These are phyloP conservation scores for Blastocystis sp. DNA, from an alignment of 352 stramenopile genomes.

Conservation along the genomic window DNA sequence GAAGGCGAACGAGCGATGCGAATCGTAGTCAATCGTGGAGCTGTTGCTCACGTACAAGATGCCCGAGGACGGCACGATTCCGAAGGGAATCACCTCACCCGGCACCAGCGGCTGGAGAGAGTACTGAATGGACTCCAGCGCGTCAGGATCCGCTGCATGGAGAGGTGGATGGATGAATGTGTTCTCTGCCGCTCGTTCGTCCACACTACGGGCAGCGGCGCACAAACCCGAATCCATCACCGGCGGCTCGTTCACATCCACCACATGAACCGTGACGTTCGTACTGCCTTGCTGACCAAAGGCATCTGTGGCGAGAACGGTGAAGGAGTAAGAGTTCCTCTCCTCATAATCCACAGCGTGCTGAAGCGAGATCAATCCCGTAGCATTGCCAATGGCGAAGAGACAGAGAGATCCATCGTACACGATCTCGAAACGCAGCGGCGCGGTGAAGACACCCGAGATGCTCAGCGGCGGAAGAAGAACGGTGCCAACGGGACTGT, in stretches of 20 bases:
- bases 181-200: neutral
- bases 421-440: neutral
- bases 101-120: neutral
- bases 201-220: neutral
- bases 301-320: neutral
- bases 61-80: neutral
- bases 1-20: neutral
- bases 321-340: neutral
- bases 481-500: neutral
- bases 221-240: neutral
- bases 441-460: neutral
- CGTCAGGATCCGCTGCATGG: slow-evolving; percentile 13
- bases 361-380: slow-evolving; percentile 2
- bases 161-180: slow-evolving; percentile 5
- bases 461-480: neutral
- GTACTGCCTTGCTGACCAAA: neutral
- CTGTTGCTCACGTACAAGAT: neutral
- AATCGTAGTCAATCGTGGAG: neutral
- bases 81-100: slow-evolving; percentile 7
- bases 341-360: slow-evolving; percentile 12
- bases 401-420: neutral
- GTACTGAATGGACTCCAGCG: neutral
- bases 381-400: neutral
- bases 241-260: slow-evolving; percentile 20
- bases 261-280: neutral